A percentile compares a stretch with the other conserved stretches of the same genome.
Conservation (phyloP, 1,284 basidiomycete species). For the Ganoderma multipileum region DNA sequence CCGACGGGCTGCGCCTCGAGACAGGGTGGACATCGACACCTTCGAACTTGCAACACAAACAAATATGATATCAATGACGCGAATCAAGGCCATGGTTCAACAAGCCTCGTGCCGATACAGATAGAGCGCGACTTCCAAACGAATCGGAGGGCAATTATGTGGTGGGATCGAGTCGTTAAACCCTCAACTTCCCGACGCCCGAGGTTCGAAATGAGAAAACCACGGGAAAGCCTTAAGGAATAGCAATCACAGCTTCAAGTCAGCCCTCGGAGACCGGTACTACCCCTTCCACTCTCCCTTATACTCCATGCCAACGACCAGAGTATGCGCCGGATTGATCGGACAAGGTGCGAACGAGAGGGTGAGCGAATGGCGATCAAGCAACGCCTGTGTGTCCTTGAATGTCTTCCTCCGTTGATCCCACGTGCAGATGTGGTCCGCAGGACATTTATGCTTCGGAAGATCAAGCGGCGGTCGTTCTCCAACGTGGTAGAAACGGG, state of each 20-base stretch:
- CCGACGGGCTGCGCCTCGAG: too few species aligned
- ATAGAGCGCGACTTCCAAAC: too few species aligned
- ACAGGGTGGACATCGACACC: too few species aligned
- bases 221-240: not conserved
- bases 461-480: not conserved
- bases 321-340: not conserved
- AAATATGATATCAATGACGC: too few species aligned
- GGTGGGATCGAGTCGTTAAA: too few species aligned
- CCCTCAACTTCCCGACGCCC: not conserved
- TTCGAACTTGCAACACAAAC: too few species aligned
- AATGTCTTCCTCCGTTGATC: not conserved
- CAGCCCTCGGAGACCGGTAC: not conserved
- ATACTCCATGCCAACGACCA: not conserved
- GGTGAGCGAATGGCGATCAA: not conserved
- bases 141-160: too few species aligned
- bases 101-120: too few species aligned
- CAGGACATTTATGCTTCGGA: not conserved
- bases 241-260: not conserved
- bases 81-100: too few species aligned
- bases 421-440: not conserved
- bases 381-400: not conserved
- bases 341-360: not conserved
- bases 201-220: not conserved
- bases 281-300: not conserved
- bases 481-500: not conserved